Conservation (phyloP, 306 rosid species). For the Prunus armeniaca region DNA sequence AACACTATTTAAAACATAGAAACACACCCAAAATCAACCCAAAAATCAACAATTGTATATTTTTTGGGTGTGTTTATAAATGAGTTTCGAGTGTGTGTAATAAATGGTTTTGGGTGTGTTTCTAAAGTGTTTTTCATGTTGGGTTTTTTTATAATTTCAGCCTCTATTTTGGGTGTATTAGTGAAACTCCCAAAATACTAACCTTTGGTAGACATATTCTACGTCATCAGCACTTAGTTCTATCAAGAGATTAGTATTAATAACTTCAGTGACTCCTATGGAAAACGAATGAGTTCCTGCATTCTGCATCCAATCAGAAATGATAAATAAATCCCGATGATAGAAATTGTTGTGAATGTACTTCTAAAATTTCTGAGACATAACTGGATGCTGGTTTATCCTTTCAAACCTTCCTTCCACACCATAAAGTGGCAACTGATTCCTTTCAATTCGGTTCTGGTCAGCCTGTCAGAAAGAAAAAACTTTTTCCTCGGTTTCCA, state of each 20-base stretch:
- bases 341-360: constrained; percentile 14
- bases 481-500: not conserved
- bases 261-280: constrained; percentile 86
- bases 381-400: constrained; percentile 97
- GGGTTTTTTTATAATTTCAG: too few relatives aligned
- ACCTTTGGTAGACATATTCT: constrained; percentile 95
- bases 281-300: constrained; percentile 91
- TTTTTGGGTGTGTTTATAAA: too few relatives aligned
- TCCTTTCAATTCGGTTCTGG: constrained; percentile 61
- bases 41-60: too few relatives aligned
- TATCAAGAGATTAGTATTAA: constrained; percentile 79
- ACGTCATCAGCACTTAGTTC: constrained; percentile 92
- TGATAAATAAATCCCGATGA: constrained; percentile 15
- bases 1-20: too few relatives aligned
- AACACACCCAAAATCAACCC: too few relatives aligned
- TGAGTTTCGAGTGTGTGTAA: too few relatives aligned
- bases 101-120: too few relatives aligned
- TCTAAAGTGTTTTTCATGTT: too few relatives aligned
- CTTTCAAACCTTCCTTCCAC: constrained; percentile 91
- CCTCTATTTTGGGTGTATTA: too few relatives aligned
- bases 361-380: constrained; percentile 31
- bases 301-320: constrained; percentile 46
- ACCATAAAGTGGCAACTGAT: constrained; percentile 72
- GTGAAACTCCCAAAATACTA: too few relatives aligned
- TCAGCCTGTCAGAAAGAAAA: constrained; percentile 66